These are phyloP conservation scores for Botrytis pseudocinerea DNA, from an alignment of 2,329 filamentous ascomycete genomes.

Conservation along the genomic window DNA sequence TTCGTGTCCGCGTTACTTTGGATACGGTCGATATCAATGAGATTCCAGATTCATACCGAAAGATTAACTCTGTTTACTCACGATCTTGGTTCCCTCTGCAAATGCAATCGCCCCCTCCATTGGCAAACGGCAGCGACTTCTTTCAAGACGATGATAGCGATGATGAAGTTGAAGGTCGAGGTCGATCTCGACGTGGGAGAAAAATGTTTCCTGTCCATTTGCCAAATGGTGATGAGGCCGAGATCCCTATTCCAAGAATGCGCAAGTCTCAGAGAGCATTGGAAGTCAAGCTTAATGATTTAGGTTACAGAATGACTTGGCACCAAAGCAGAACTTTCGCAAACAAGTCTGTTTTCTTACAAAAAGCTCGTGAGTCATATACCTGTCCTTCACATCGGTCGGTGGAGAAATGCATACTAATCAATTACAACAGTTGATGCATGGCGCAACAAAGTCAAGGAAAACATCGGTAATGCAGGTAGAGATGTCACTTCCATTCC, in stretches of 20 bases:
- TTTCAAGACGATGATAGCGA: slow-evolving; percentile 69
- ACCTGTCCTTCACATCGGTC: neutral
- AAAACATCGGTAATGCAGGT: slow-evolving; percentile 74
- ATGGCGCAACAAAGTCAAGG: slow-evolving; percentile 88
- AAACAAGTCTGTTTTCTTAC: slow-evolving; percentile 80
- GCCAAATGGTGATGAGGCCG: slow-evolving; percentile 68
- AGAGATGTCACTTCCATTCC: slow-evolving; percentile 73
- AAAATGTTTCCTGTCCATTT: slow-evolving; percentile 64
- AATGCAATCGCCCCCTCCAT: slow-evolving; percentile 83
- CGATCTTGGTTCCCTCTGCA: slow-evolving; percentile 90
- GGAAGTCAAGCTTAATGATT: slow-evolving; percentile 88
- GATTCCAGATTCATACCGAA: slow-evolving; percentile 93
- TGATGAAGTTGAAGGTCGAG: slow-evolving; percentile 46
- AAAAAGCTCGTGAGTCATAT: slow-evolving; percentile 76
- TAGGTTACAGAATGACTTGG: slow-evolving; percentile 96
- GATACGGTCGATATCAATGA: slow-evolving; percentile 92
- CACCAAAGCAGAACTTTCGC: slow-evolving; percentile 91
- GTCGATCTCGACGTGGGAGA: slow-evolving; percentile 43
- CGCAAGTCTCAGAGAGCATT: slow-evolving; percentile 69
- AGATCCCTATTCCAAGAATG: slow-evolving; percentile 74
- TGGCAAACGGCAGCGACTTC: slow-evolving; percentile 71
- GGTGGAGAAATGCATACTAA: slow-evolving; percentile 7
- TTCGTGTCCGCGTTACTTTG: slow-evolving; percentile 89
- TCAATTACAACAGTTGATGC: slow-evolving; percentile 70
- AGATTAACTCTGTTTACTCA: slow-evolving; percentile 84